Evolutionary conservation across 2,329 filamentous ascomycete genomes (phyloP).

Genomic region (Aureobasidium leucospermi): DNA sequence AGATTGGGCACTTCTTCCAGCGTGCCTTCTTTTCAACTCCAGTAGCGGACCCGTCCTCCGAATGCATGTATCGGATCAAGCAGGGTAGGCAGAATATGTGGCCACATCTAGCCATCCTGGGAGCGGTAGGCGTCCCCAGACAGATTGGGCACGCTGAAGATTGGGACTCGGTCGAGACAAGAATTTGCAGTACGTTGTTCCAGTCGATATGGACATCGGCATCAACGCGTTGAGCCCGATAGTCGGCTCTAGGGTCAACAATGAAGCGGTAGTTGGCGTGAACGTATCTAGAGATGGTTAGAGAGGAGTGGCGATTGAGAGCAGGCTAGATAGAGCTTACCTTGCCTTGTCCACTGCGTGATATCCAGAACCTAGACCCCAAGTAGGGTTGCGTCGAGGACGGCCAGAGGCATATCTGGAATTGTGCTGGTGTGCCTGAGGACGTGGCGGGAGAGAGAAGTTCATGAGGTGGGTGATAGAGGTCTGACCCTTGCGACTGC

Average conservation of each 20-base stretch:
- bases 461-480: slow-evolving; percentile 96
- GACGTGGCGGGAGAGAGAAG: slow-evolving; percentile 72
- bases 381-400: slow-evolving; percentile 63
- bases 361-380: slow-evolving; percentile 81
- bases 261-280: slow-evolving; percentile 98
- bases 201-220: slow-evolving; percentile 87
- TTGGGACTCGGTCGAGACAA: slow-evolving; percentile 86
- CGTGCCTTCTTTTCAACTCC: slow-evolving; percentile 60
- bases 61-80: slow-evolving; percentile 91
- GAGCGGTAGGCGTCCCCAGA: slow-evolving; percentile 82
- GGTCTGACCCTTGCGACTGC: slow-evolving; percentile 79
- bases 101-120: slow-evolving; percentile 93
- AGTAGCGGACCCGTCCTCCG: slow-evolving; percentile 58
- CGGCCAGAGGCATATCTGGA: slow-evolving; percentile 16
- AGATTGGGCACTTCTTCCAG: slow-evolving; percentile 96
- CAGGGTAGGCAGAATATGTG: slow-evolving; percentile 96
- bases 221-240: slow-evolving; percentile 72
- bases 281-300: slow-evolving; percentile 54
- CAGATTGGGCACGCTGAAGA: slow-evolving; percentile 88
- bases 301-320: not conserved
- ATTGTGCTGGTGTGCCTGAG: slow-evolving; percentile 48
- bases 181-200: slow-evolving; percentile 81
- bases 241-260: slow-evolving; percentile 73
- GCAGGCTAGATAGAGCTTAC: slow-evolving; percentile 35
- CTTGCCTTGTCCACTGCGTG: slow-evolving; percentile 86